phyloP scores from a whole-genome alignment of 75 land plant genomes.

The Pseudotsuga menziesii region DNA sequence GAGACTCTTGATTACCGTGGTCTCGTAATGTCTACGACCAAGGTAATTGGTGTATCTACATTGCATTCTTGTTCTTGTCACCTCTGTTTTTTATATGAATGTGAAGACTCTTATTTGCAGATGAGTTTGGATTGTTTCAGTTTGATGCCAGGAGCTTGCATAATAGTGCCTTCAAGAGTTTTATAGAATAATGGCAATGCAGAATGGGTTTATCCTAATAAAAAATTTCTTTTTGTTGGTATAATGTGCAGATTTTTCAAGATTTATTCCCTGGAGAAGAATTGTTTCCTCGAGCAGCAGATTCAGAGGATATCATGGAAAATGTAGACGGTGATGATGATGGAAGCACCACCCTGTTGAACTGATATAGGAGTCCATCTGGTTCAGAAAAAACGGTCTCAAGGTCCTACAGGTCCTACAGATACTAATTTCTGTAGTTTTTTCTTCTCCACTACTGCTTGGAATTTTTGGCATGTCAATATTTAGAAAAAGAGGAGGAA shows the following conservation, averaged over 20 bases:
- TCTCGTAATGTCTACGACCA: slow-evolving; percentile 4
- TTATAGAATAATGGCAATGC: not conserved
- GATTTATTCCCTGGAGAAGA: not conserved
- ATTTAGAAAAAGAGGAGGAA: not conserved
- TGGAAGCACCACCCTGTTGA: not conserved
- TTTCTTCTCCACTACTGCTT: not conserved
- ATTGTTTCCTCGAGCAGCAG: not conserved
- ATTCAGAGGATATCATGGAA: not conserved
- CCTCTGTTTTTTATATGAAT: slow-evolving; percentile 4
- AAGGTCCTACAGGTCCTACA: not conserved
- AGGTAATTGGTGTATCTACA: not conserved
- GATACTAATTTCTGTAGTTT: not conserved
- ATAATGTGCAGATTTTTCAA: slow-evolving; percentile 1
- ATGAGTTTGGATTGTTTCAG: not conserved
- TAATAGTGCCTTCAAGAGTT: not conserved
- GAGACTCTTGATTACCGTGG: slow-evolving; percentile 7
- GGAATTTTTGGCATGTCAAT: not conserved
- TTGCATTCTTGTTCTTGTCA: not conserved
- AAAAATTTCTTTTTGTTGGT: not conserved
- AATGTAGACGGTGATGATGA: not conserved
- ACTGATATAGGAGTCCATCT: not conserved
- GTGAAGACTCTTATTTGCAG: not conserved
- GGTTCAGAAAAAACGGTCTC: not conserved
- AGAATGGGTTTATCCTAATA: not conserved
- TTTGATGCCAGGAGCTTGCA: not conserved